Evolutionary conservation across 148 eudicot species (phyloP).

Genomic region (Diospyros lotus): DNA sequence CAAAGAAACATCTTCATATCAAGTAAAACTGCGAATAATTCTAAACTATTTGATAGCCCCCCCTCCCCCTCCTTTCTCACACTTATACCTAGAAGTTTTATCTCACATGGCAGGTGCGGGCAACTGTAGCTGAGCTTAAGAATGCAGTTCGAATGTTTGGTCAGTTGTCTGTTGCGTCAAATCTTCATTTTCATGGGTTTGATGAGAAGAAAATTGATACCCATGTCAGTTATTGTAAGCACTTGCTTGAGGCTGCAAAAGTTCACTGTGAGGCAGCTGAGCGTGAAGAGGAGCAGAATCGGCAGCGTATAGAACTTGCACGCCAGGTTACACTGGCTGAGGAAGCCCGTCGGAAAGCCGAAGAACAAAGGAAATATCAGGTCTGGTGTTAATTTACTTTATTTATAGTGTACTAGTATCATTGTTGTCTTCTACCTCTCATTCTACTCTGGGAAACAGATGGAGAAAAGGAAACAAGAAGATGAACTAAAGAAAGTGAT

Average conservation of each 20-base stretch:
- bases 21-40: not conserved
- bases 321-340: slow-evolving; percentile 84
- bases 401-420: not conserved
- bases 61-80: not conserved
- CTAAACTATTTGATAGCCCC: not conserved
- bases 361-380: slow-evolving; percentile 86
- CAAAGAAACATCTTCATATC: not conserved
- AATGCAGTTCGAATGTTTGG: slow-evolving; percentile 90
- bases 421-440: slow-evolving; percentile 17
- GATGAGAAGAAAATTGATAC: slow-evolving; percentile 98
- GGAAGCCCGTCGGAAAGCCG: slow-evolving; percentile 89
- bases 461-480: slow-evolving; percentile 96
- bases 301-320: slow-evolving; percentile 76
- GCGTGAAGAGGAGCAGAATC: slow-evolving; percentile 79
- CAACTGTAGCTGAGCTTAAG: slow-evolving; percentile 79
- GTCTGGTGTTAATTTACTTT: slow-evolving; percentile 25
- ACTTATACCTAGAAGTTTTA: not conserved
- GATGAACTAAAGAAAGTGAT: slow-evolving; percentile 79
- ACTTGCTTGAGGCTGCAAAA: slow-evolving; percentile 78
- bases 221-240: slow-evolving; percentile 92
- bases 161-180: slow-evolving; percentile 74
- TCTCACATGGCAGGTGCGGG: slow-evolving; percentile 53
- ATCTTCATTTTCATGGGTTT: slow-evolving; percentile 82
- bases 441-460: slow-evolving; percentile 39
- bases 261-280: slow-evolving; percentile 88